phyloP scores from a whole-genome alignment of 2,329 filamentous ascomycete species.

The Phoma herbarum region DNA sequence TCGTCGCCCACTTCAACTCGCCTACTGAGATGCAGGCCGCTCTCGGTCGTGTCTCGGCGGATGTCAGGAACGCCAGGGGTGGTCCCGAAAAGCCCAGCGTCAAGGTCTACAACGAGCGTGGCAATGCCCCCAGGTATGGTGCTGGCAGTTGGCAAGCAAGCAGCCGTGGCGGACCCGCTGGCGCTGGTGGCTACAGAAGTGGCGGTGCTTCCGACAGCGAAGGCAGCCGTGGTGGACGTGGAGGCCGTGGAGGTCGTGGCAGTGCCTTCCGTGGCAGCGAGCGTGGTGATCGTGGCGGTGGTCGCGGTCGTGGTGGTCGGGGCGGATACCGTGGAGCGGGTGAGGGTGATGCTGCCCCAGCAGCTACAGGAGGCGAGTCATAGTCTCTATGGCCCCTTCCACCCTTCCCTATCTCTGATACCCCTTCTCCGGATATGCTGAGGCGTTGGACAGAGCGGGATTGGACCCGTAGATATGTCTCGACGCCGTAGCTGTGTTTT shows the following conservation, averaged over 20 bases:
- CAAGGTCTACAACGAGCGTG: slow-evolving; percentile 78
- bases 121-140: slow-evolving; percentile 57
- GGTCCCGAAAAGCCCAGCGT: slow-evolving; percentile 80
- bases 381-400: slow-evolving; percentile 33
- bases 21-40: slow-evolving; percentile 82
- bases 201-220: slow-evolving; percentile 80
- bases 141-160: slow-evolving; percentile 70
- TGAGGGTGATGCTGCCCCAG: slow-evolving; percentile 45
- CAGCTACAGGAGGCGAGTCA: slow-evolving; percentile 51
- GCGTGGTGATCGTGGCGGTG: slow-evolving; percentile 52
- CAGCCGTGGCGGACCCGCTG: slow-evolving; percentile 66
- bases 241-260: slow-evolving; percentile 56
- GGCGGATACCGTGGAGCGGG: slow-evolving; percentile 43
- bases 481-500: slow-evolving; percentile 15
- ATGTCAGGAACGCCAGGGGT: slow-evolving; percentile 78
- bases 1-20: slow-evolving; percentile 85
- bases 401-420: slow-evolving; percentile 40
- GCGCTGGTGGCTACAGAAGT: slow-evolving; percentile 82
- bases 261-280: slow-evolving; percentile 63
- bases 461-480: slow-evolving; percentile 7
- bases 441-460: slow-evolving; percentile 24
- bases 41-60: slow-evolving; percentile 75
- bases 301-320: slow-evolving; percentile 47
- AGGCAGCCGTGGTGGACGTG: slow-evolving; percentile 67
- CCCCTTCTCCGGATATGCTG: slow-evolving; percentile 39